Percentiles rank a stretch among this genome's conserved stretches.
These are phyloP conservation scores for Panus rudis DNA, from an alignment of 768 basidiomycete species.

Conservation along the genomic window DNA sequence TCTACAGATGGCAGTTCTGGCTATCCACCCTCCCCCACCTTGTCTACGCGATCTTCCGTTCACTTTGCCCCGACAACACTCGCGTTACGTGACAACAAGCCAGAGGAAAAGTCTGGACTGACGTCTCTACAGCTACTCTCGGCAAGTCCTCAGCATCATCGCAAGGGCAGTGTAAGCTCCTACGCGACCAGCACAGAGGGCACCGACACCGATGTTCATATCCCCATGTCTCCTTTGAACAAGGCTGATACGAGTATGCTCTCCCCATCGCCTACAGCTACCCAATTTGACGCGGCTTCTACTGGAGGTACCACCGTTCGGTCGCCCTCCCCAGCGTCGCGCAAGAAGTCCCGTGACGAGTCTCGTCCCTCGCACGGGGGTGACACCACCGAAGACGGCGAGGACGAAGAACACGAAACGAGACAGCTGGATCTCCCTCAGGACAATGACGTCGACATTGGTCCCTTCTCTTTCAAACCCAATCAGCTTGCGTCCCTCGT, in stretches of 20 bases:
- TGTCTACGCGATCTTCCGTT: constrained; percentile 57
- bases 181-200: constrained; percentile 43
- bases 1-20: constrained; percentile 33
- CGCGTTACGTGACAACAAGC: constrained; percentile 62
- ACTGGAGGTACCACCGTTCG: constrained; percentile 18
- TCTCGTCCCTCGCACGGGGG: background rate
- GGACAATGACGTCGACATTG: constrained; percentile 47
- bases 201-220: constrained; percentile 23
- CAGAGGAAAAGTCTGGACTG: constrained; percentile 47
- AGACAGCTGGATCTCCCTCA: constrained; percentile 26
- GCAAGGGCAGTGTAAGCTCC: constrained; percentile 55
- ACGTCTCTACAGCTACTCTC: constrained; percentile 46
- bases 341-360: constrained; percentile 9
- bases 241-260: constrained; percentile 17
- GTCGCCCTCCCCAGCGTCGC: constrained; percentile 10
- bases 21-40: constrained; percentile 71
- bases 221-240: background rate
- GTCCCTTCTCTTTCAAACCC: constrained; percentile 72
- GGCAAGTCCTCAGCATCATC: constrained; percentile 37
- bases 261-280: constrained; percentile 32
- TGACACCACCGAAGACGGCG: constrained; percentile 4
- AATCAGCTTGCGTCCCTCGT: constrained; percentile 75
- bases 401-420: constrained; percentile 18
- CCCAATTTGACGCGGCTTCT: constrained; percentile 31
- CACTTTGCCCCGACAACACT: constrained; percentile 47